phyloP scores from a whole-genome alignment of 192 early-diverging fungal genomes.

The Endogone sp. region DNA sequence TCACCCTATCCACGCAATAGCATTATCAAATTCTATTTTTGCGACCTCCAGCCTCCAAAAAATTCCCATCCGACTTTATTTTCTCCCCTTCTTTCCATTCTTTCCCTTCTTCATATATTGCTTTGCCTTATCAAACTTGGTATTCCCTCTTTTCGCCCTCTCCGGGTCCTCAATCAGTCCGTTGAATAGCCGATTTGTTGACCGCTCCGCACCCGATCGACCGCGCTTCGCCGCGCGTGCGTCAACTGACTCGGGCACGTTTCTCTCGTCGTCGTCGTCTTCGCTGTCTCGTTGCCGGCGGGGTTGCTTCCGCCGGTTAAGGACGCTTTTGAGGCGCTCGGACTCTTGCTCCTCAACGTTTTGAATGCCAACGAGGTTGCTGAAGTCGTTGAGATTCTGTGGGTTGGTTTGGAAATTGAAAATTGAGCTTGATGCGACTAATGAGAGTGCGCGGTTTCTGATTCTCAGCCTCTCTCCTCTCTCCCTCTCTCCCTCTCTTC shows the following conservation, averaged over 20 bases:
- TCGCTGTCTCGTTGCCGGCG: background rate
- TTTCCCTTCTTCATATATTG: background rate
- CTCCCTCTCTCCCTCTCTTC: too few relatives aligned
- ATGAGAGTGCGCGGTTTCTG: too few relatives aligned
- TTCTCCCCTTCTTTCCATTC: background rate
- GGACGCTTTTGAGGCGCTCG: conserved; percentile 39
- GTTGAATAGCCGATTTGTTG: background rate
- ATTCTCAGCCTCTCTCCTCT: too few relatives aligned
- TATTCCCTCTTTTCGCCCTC: background rate
- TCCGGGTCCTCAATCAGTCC: background rate
- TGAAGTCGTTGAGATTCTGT: conserved; percentile 43
- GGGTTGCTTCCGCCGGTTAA: conserved; percentile 37
- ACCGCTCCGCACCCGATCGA: background rate
- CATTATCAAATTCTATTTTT: too few relatives aligned
- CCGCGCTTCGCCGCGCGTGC: background rate
- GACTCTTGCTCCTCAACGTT: conserved; percentile 42
- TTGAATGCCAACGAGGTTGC: conserved; percentile 41
- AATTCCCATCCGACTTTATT: too few relatives aligned
- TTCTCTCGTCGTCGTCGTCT: background rate
- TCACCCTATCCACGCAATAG: too few relatives aligned
- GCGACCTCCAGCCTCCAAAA: too few relatives aligned
- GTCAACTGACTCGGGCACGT: background rate
- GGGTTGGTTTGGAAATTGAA: too few relatives aligned
- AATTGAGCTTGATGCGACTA: too few relatives aligned
- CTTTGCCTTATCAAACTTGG: background rate